Evolutionary conservation across 352 stramenopile species (phyloP).

Genomic region (Aphanomyces euteiches): DNA sequence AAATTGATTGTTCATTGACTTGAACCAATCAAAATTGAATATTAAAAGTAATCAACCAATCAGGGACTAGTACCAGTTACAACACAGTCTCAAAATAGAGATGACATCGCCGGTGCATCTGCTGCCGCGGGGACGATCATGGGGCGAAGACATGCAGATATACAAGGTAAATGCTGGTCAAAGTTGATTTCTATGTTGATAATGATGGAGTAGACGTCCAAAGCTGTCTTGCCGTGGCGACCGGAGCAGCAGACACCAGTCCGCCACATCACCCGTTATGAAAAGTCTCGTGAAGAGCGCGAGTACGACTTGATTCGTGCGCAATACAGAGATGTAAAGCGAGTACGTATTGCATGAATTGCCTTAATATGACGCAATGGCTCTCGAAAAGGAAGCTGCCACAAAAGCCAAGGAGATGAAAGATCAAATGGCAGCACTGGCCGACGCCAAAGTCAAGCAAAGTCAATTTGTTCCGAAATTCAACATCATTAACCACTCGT

Average conservation of each 20-base stretch:
- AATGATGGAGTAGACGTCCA: constrained; percentile 43
- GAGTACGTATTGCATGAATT: constrained; percentile 26
- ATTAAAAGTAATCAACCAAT: neutral
- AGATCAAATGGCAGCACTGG: constrained; percentile 30
- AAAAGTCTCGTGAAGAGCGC: constrained; percentile 63
- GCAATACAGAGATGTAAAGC: constrained; percentile 61
- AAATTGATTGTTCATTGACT: too few species aligned
- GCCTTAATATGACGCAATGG: constrained; percentile 28
- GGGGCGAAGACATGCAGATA: constrained; percentile 26
- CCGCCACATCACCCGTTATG: constrained; percentile 62
- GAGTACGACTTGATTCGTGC: constrained; percentile 65
- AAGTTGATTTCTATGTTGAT: neutral
- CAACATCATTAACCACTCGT: constrained; percentile 60
- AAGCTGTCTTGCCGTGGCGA: constrained; percentile 54
- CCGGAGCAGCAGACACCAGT: constrained; percentile 51
- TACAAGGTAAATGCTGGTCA: constrained; percentile 17
- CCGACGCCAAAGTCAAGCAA: constrained; percentile 39
- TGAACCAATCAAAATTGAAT: constrained; percentile 11
- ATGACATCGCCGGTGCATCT: constrained; percentile 14
- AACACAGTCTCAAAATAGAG: neutral
- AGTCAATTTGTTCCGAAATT: constrained; percentile 58
- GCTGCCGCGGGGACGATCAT: constrained; percentile 3
- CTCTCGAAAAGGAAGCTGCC: constrained; percentile 28
- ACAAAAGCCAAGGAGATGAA: constrained; percentile 36
- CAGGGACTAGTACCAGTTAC: neutral